Evolutionary conservation across 305 asterid species (phyloP), one percentile per base, ranked within the genome.

Genomic region (Ilex paraguariensis): DNA sequence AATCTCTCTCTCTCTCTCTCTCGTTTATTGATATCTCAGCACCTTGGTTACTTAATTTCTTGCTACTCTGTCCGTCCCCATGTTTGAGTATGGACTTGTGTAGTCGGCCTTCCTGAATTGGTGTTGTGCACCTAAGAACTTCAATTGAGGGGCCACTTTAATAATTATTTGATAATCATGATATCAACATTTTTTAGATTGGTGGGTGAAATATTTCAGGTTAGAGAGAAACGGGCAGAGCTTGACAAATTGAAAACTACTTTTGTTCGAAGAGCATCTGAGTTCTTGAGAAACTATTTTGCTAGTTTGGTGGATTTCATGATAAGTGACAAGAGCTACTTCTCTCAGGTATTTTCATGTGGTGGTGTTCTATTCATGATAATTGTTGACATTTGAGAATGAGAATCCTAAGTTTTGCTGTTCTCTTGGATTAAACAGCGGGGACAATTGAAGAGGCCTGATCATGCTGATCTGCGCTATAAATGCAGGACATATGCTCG

Each of bases 401-500:
- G 36, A 53, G 49, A 52, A 49, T 56, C 71, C 64, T 14, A 61
- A 54, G 17, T 66, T 42, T 44, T 73, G 66, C 70, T 70, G 69
- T 66, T 74, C 33, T 51, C 67, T 59, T 77, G 69, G 69, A 66
- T 70, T 72, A 33, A 76, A 74, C 87, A 94, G 99, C 95, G 99
- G 59, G 99, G 99, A 61, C 98, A 91, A 72, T 75, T 94, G 74
- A 94, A 94, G 86, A 86, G 96, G 83, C 99, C 98, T 33, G 99
- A 94, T 75, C 99, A 94, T 75, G 96, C 99, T 67, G 99, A 94
- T 82, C 79, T 94, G 65, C 85, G 98, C 66, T 90, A 88, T 74
- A 94, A 94, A 82, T 91, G 99, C 82, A 82, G 99, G 85, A 91
- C 96, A 78, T 94, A 94, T 79, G 97, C 96, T 73, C 98, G 99